Conservation (phyloP, 306 rosid species). For the Lathyrus sativus region DNA sequence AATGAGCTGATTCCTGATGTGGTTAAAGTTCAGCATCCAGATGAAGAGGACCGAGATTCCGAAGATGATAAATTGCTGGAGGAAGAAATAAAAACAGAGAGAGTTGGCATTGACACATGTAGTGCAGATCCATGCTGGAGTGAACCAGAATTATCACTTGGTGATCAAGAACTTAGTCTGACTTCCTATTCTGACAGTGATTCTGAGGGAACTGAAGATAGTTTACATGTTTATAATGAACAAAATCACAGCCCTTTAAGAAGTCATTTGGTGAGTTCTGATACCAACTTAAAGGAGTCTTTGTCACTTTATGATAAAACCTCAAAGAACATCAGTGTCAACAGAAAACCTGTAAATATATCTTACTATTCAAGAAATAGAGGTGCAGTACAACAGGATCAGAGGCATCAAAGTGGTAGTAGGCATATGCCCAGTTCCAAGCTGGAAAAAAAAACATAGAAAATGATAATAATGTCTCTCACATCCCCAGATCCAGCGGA, state of each 20-base stretch:
- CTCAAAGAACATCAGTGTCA: conserved; percentile 34
- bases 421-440: conserved; percentile 35
- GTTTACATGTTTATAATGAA: conserved; percentile 46
- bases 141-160: conserved; percentile 62
- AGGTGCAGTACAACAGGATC: conserved; percentile 40
- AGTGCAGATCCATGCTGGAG: conserved; percentile 48
- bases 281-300: conserved; percentile 35
- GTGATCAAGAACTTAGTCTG: conserved; percentile 62
- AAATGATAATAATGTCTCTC: conserved; percentile 39
- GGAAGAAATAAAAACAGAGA: conserved; percentile 36
- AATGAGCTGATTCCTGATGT: conserved; percentile 35
- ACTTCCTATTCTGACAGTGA: conserved; percentile 64
- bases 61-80: conserved; percentile 38
- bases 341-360: conserved; percentile 39
- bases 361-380: conserved; percentile 47
- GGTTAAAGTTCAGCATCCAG: conserved; percentile 31
- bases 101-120: conserved; percentile 34
- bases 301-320: conserved; percentile 42
- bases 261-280: conserved; percentile 43
- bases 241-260: conserved; percentile 44
- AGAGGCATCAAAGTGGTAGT: conserved; percentile 40
- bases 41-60: conserved; percentile 36
- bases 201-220: conserved; percentile 50
- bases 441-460: conserved; percentile 22
- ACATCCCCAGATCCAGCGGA: conserved; percentile 31